Evolutionary conservation across 371 early-diverging fungal species (phyloP), one percentile per base, ranked within the genome.

Genomic region (Syncephalastrum sp.): DNA sequence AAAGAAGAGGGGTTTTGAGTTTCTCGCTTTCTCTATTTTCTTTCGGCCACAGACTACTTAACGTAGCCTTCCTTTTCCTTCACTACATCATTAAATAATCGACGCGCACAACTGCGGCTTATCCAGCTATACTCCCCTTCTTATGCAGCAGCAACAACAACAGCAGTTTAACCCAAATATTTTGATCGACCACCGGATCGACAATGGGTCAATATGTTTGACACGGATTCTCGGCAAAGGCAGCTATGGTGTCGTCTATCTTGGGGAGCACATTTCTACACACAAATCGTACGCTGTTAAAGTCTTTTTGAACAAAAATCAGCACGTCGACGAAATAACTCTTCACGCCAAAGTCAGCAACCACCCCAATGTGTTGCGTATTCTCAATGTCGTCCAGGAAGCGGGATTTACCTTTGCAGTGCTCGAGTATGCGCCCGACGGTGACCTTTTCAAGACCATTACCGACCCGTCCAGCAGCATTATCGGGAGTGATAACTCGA

Each of bases 351-450:
- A 75, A 27, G 67, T 87, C 38, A 77, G 85, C 24, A 73, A 77
- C 13, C 90, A 91, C 59, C 78, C 75, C 23, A 85, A 87, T 59
- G 83, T 94, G 23, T 77, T 93, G 15, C 66, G 71, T 23, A 74
- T 92, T 59, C 79, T 86, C 52, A 83, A 85, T 63, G 79, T 84
- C 51, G 85, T 92, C 29, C 85, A 86, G 61, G 84, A 85, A n/a
- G 64, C 73, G 21, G 72, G 85, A 27, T 85, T 77, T 68, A 72
- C 88, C 15, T 93, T 88, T 64, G 70, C 93, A 56, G 78, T 93
- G 15, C 77, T 94, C 69, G 94, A 93, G 70, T 89, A 87, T 57
- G 81, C 82, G 16, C 78, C 89, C 21, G 87, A 86, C 45, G 82
- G 86, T 24, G 94, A 93, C 64, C 72, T 95, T 52, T 94, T 90